Evolutionary conservation across 2,329 filamentous ascomycete genomes (phyloP), one percentile per base, ranked within the genome.

Genomic region (Teratosphaeria epicoccoides): DNA sequence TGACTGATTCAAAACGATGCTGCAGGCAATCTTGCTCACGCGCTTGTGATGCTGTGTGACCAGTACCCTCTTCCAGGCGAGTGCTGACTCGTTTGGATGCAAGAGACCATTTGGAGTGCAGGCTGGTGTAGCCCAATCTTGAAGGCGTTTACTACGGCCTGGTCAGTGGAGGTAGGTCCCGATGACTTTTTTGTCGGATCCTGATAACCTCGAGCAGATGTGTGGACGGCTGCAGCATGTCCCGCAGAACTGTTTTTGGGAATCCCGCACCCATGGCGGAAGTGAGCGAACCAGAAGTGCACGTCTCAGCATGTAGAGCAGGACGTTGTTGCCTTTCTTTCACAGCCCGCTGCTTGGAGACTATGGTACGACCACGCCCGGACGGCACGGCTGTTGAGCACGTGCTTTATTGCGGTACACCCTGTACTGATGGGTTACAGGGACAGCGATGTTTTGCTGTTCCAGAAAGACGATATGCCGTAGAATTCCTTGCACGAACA

Each of bases 221-320:
- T 23, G 24, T 40, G 33, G 33, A 17, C 46, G 23, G 24, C 24
- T 20, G 24, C 26, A 28, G 49, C 52, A 43, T 50, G 51, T 55
- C 52, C 54, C 50, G 46, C 47, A 47, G 54, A 53, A 49, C 54
- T 54, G 28, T 48, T 55, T 40, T 57, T 57, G 55, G 57, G 53
- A 59, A 54, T 22, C 54, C 54, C 55, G 44, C 17, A 40, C 24
- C 49, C 53, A 29, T 53, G 54, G 55, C 50, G 6, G 17, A 22
- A 10, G 12, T n/a, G 6, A 9, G 33, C 33, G 33, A 17, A 4
- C 14, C 11, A 20, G n/a, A 40, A 6, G 20, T 40, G 33, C 5
- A 7, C 9, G n/a, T 20, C 33, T 20, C 6, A 9, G 33, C 26
- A 28, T 28, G 26, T 6, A 28, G 12, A 28, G 12, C 26, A 7